Conservation (phyloP, 108 stramenopile species). For the Conticribra guillardii region DNA sequence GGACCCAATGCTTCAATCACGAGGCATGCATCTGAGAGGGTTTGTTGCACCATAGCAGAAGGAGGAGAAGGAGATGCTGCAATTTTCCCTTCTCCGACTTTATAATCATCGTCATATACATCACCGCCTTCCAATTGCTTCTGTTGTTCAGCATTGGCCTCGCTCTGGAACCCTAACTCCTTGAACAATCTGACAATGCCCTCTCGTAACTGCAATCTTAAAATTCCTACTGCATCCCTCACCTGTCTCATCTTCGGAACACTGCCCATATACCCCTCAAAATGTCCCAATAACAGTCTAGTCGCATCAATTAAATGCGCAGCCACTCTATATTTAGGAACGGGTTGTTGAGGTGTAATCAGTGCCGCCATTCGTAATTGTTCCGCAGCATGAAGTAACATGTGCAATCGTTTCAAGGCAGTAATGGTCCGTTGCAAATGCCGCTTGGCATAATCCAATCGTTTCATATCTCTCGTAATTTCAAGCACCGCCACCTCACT, state of each 20-base stretch:
- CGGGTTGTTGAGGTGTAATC: conserved; percentile 37
- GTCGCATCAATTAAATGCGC: conserved; percentile 94
- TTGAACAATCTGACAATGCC: conserved; percentile 72
- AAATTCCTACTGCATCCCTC: conserved; percentile 61
- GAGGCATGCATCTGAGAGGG: conserved; percentile 88
- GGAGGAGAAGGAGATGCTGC: conserved; percentile 18
- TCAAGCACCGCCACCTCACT: conserved; percentile 79
- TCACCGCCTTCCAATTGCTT: conserved; percentile 16
- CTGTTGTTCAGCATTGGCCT: conserved; percentile 8
- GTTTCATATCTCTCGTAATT: conserved; percentile 95
- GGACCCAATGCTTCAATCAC: conserved; percentile 95
- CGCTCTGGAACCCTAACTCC: conserved; percentile 61
- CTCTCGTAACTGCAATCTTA: conserved; percentile 61
- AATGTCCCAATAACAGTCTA: conserved; percentile 83
- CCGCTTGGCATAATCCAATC: conserved; percentile 95
- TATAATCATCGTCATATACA: conserved; percentile 29
- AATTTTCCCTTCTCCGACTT: conserved; percentile 27
- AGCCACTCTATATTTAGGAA: conserved; percentile 84
- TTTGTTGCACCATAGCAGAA: conserved; percentile 55
- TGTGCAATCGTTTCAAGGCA: conserved; percentile 96
- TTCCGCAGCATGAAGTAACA: conserved; percentile 95
- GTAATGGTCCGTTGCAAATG: conserved; percentile 97
- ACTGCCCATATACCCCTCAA: conserved; percentile 72
- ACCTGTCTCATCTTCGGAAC: conserved; percentile 70
- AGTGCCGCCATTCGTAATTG: conserved; percentile 80